Evolutionary conservation across 805 yeast species (phyloP), one percentile per base, ranked within the genome.

Genomic region (Metschnikowia drakensbergensis): DNA sequence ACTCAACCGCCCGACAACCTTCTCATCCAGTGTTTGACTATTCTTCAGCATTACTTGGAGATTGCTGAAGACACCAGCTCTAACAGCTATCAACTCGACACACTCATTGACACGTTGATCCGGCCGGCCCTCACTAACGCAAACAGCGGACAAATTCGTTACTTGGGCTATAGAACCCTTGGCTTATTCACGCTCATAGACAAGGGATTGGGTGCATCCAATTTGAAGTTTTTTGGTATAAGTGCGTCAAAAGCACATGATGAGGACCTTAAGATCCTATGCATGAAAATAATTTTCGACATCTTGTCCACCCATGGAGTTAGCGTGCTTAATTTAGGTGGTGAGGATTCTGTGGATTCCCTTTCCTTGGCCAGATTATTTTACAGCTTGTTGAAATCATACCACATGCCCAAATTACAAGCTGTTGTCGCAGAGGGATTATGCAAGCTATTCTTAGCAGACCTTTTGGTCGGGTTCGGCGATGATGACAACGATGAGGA

Each of bases 401-500:
- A 70, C 49, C 77, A 76, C 4, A 69, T 79, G 55, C 87, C 87
- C 1, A 78, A 76, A 27, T 75, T 89, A 17, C 96, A 88, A 62
- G 83, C 92, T 0, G 74, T 82, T 1, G 86, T 92, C 7, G 96
- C 92, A 0, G 96, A 88, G 59, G 95, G 96, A 0, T 69, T 91
- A 26, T 87, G 91, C 59, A 91, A 92, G 67, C 69, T 92, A 44
- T 81, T 84, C 57, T 71, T 94, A 46, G 86, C 92, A 11, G 95
- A 86, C 54, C 77, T 87, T 22, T 75, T 90, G 48, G 77, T 74
- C 5, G 90, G 86, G 59, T 57, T 57, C 41, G 60, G 60, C 2
- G 49, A 54, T 13, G 54, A 48, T 9, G 54, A 50, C 10, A n/a
- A 45, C 2, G 42, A 42, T 2, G 59, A 55, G 7, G 57, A 53